Evolutionary conservation across 257 asterid genomes (phyloP).

Genomic region (Primulina huaijiensis): DNA sequence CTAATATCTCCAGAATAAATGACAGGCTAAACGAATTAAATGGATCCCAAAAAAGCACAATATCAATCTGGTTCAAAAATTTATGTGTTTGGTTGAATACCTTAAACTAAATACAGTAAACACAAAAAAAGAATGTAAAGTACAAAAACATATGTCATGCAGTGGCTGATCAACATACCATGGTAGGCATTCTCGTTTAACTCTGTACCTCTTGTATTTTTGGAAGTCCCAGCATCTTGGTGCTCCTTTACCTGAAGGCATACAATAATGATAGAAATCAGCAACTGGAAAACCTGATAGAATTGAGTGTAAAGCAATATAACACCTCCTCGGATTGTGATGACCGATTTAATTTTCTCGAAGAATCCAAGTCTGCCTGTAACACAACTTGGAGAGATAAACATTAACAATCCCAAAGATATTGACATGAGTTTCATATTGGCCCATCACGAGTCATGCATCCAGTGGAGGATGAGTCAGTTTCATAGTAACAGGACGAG

Average conservation of each 20-base stretch:
- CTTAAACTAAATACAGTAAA: conserved; percentile 18
- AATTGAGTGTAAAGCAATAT: conserved; percentile 15
- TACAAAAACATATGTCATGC: conserved; percentile 1
- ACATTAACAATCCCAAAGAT: conserved; percentile 17
- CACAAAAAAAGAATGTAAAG: conserved; percentile 10
- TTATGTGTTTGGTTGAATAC: background rate
- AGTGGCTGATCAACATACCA: conserved; percentile 29
- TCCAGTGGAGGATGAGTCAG: background rate
- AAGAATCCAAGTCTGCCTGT: conserved; percentile 54
- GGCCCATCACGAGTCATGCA: background rate
- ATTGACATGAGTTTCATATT: background rate
- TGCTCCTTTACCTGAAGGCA: conserved; percentile 36
- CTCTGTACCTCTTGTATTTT: conserved; percentile 30
- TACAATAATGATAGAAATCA: conserved; percentile 23
- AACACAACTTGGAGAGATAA: conserved; percentile 10
- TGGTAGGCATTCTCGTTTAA: conserved; percentile 18
- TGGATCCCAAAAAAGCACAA: background rate
- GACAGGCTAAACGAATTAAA: background rate
- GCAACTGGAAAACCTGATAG: conserved; percentile 8
- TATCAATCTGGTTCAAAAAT: conserved; percentile 8
- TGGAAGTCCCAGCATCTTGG: conserved; percentile 43
- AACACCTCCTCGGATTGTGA: conserved; percentile 45
- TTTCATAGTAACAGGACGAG: background rate
- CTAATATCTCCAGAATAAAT: background rate
- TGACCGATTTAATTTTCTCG: conserved; percentile 41